Evolutionary conservation across 1,139 yeast species (phyloP), one percentile per base, ranked within the genome.

Genomic region (Magnusiomyces tetraspermus): DNA sequence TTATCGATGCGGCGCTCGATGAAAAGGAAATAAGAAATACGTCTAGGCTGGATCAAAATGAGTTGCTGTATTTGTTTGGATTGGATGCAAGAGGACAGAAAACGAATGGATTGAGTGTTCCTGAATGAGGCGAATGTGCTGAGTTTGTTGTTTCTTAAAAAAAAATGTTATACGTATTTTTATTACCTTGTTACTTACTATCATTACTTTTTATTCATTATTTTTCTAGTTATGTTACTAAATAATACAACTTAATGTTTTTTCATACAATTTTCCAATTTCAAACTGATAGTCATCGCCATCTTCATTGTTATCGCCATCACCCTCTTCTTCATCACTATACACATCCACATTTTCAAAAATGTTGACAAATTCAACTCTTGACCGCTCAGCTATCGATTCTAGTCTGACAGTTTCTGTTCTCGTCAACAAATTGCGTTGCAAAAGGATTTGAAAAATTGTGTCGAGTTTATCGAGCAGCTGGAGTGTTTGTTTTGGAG

Each of bases 1-100:
- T 88, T 64, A 88, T 90, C 44, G 85, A 83, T 44, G 76, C 83
- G 21, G 97, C 97, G 0, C 74, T 87, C 71, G 95, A 86, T 67
- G 90, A 88, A 52, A 77, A 76, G 40, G 86, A 85, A 23, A 74
- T 86, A 71, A 80, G 79, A 61, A 76, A 75, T 38, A 79, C 85
- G 33, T 79, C 84, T 48, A 76, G 77, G 55, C 75, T 88, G 58
- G 85, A 87, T 53, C 76, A 82, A 60, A 73, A 74, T 54, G 96
- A 89, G 64, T 74, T 89, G 59, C 84, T 92, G 1, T 85, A 76
- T 67, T 77, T 89, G 68, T 88, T 88, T 69, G 95, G 95, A 40
- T 71, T 85, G 62, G 42, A 45, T 19, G 24, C 42, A 15, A 13
- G 33, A 43, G 54, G 49, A 22, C 33, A 46, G 28, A 26, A 43